Evolutionary conservation across 2,329 filamentous ascomycete species (phyloP), one percentile per base, ranked within the genome.

Genomic region (Neophaeococcomyces mojaviensis): DNA sequence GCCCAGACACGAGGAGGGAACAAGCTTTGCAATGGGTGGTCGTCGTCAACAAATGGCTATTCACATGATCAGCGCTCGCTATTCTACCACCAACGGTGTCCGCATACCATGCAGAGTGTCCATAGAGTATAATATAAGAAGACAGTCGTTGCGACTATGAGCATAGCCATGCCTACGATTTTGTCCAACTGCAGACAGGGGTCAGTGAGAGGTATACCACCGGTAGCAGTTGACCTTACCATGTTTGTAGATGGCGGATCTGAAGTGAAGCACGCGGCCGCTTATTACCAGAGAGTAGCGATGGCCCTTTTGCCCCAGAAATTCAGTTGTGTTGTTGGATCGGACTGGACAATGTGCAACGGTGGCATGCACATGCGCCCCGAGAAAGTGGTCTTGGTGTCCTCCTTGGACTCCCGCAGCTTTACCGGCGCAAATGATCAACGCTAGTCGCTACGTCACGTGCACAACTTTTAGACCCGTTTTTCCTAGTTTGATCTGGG

Each of bases 1-100:
- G 92, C 92, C 92, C 92, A 98, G 65, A 95, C 89, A 66, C 92
- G 89, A 38, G 90, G 90, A 52, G 88, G 92, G 73, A 98, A 98
- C 72, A 97, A 77, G 65, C 84, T 84, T 65, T 98, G 92, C 49
- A 97, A 83, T 47, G 88, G 83, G 68, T 98, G 92, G 65, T 88
- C 87, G 48, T 85, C 79, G 68, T 98, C 92, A 68, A 98, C 92
- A 68, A 98, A 98, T 64, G 92, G 92, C 92, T 98, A 58, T 36
- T 46, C 46, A 31, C 46, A 33, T 41, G 3, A 39, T 52, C 15
- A 45, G 41, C 47, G 20, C 13, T 34, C 4, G 39, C 43, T 18
- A 52, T 12, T 35, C 34, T 6, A 18, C 7, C 32, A 22, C 10
- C 30, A 34, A 32, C 38, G 30, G 39, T 39, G 22, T 41, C n/a